Base-by-base conservation (phyloP, 768 basidiomycete species). In the Xerocomellus intermedius region DNA sequence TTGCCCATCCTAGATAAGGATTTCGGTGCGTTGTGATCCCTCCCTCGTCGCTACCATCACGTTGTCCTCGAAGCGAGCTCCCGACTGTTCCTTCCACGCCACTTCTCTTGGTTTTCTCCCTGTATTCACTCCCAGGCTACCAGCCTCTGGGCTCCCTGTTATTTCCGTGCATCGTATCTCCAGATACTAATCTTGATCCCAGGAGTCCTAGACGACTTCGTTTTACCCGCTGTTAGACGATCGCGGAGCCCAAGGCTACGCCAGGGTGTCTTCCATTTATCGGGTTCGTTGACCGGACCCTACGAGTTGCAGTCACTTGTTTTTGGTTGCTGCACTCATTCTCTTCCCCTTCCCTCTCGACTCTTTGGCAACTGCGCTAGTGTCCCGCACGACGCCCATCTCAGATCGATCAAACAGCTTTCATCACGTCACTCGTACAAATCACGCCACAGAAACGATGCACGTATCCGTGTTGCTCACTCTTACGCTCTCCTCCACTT, bases 401-500 rank as follows among this genome's bases (percentile, higher is more conserved):
- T 47, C 28, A 30, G 10, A 36, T 42, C 42, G 32, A 52, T 62
- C 50, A 50, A 35, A 17, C 14, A 2, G 12, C 16, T 39, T 36
- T 28, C 37, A 4, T 24, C 37, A 21, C 48, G 36, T 36, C 45
- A 12, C 35, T 50, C 48, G 16, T 52, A 42, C 49, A 59, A 19
- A 38, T 42, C 19, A 8, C 50, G 30, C 45, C 51, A 39, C 49
- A 21, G 41, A 45, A 45, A 61, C 53, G 52, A 72, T 74, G 75
- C 66, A 52, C 44, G 14, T 62, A 39, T 22, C 66, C 54, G 50
- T 59, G 32, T 61, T 71, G 54, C 57, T 76, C 59, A 51, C 68
- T 42, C 65, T 74, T 44, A 59, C 69, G 35, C 67, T 75, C 26
- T 61, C 64, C 52, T 66, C 69, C 35, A 61, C 65, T 36, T 57